Evolutionary conservation across 2,329 filamentous ascomycete genomes (phyloP), one percentile per base, ranked within the genome.

Genomic region (Boeremia lycopersici): DNA sequence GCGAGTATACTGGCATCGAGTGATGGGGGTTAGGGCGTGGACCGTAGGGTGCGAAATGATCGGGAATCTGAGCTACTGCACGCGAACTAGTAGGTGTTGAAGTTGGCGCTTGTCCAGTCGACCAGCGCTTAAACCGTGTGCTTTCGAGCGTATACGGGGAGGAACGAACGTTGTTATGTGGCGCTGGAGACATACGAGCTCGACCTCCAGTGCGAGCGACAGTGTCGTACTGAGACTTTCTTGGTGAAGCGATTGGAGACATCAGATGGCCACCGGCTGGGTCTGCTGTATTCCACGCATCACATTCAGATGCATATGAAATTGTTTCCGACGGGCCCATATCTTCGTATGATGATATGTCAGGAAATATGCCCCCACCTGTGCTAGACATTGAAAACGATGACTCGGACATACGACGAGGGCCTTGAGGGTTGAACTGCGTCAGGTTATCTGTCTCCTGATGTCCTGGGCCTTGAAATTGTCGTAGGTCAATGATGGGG

Each of bases 171-270:
- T 82, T 86, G 29, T 85, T 86, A 39, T 88, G 83, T 19, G 89
- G 88, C 29, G 88, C 89, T 33, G 88, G 88, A 40, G 89, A 90
- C 11, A 87, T 87, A 35, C 88, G 83, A 19, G 88, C 86, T 47
- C 88, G 84, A 73, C 87, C 90, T 59, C 72, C 71, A 84, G 86
- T 41, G 81, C 73, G 63, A 17, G 74, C 66, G 35, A 74, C 60
- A 39, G 64, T 65, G 25, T 73, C 69, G 82, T 71, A 86, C 78
- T 86, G 59, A 83, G 81, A 83, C 78, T 48, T 85, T 82, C 82
- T 88, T 34, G 89, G 89, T 19, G 89, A 91, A 5, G 86, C 84
- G 17, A 90, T 85, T 2, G 89, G 89, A 1, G 89, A 91, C 26
- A 91, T 76, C 57, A 90, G 86, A 48, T 67, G 63, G 9, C 85